A percentile compares a stretch with the other conserved stretches of the same genome.
Evolutionary conservation across 345 rosid species (phyloP).

Genomic region (Murraya koenigii): DNA sequence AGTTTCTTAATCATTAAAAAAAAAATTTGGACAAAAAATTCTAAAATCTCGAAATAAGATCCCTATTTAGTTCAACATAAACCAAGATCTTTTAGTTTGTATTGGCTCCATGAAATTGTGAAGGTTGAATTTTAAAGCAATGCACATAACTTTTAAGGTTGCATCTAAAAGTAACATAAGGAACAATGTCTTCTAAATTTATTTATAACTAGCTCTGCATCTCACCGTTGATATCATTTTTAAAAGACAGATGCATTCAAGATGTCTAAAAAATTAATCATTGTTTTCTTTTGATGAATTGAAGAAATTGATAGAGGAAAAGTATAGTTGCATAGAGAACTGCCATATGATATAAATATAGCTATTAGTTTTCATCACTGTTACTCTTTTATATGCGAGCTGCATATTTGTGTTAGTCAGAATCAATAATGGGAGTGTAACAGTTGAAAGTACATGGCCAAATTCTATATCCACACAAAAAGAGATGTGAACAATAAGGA

Average conservation of each 20-base stretch:
- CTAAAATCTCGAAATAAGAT: neutral
- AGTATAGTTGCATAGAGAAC: neutral
- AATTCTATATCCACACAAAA: neutral
- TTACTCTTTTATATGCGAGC: neutral
- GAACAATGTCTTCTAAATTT: neutral
- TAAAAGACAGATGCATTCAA: neutral
- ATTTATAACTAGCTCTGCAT: neutral
- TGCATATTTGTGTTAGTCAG: neutral
- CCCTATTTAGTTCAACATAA: neutral
- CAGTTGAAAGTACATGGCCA: neutral
- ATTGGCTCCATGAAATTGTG: neutral
- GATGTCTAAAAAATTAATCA: neutral
- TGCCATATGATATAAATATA: neutral
- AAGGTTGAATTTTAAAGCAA: conserved; percentile 1
- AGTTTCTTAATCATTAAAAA: neutral
- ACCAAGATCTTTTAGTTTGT: neutral
- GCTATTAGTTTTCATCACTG: neutral
- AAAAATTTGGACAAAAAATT: neutral
- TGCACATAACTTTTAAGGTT: neutral
- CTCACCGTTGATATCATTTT: neutral
- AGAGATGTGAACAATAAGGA: neutral
- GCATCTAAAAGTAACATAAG: neutral
- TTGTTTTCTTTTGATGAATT: neutral
- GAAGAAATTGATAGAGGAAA: neutral
- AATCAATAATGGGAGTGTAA: neutral